Percentiles rank a stretch among this genome's conserved stretches.
These are phyloP conservation scores for Rhodotorula glutinis DNA, from an alignment of 1,284 basidiomycete genomes.

Conservation along the genomic window DNA sequence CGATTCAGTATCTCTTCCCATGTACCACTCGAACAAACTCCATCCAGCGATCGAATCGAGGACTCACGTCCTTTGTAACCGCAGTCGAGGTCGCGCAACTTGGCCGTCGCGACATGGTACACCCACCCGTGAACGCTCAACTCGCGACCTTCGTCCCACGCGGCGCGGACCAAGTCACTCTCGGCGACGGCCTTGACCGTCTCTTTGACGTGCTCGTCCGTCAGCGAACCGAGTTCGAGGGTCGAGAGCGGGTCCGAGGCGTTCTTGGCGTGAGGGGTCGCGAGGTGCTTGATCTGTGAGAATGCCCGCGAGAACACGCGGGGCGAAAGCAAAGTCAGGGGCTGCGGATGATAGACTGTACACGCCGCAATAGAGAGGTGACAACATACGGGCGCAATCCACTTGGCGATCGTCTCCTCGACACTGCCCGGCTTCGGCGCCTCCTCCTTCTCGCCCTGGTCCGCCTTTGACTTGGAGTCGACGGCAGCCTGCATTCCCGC, in stretches of 20 bases:
- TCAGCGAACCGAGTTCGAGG: conserved; percentile 54
- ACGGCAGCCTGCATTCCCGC: conserved; percentile 46
- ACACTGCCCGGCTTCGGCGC: conserved; percentile 16
- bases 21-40: too few relatives aligned
- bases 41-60: too few relatives aligned
- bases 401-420: conserved; percentile 29
- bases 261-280: conserved; percentile 2
- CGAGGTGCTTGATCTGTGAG: conserved; percentile 30
- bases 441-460: conserved; percentile 7
- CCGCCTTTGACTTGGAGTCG: conserved; percentile 6
- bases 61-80: conserved; percentile 35
- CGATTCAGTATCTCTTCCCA: too few relatives aligned
- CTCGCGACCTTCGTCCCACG: conserved; percentile 60
- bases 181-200: conserved; percentile 71
- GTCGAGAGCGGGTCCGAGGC: conserved; percentile 25
- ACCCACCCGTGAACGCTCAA: conserved; percentile 81
- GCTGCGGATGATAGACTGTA: too few relatives aligned
- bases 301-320: neutral
- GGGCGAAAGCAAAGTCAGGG: neutral
- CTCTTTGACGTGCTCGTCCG: conserved; percentile 68
- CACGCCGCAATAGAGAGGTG: too few relatives aligned
- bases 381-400: conserved; percentile 35
- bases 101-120: conserved; percentile 69
- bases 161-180: conserved; percentile 61
- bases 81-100: conserved; percentile 65